Conservation (phyloP, 768 basidiomycete species). For the Sistotremastrum niveocremeum region DNA sequence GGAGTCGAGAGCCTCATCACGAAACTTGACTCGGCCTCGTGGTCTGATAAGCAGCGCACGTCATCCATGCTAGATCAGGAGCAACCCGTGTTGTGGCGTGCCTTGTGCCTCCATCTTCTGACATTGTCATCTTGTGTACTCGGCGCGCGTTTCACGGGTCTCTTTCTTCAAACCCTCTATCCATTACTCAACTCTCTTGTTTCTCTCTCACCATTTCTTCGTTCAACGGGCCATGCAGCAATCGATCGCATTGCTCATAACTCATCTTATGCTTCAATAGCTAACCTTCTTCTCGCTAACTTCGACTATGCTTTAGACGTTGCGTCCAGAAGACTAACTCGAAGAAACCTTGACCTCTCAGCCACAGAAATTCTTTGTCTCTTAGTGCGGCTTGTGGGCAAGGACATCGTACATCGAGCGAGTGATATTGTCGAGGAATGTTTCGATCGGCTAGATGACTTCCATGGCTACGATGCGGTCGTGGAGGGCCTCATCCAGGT, state of each 20-base stretch:
- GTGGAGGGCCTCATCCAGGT: conserved; percentile 85
- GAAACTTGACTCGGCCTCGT: conserved; percentile 14
- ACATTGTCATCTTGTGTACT: conserved; percentile 60
- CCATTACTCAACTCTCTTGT: conserved; percentile 77
- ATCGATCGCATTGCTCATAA: conserved; percentile 57
- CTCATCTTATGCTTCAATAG: conserved; percentile 78
- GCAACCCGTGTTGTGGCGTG: conserved; percentile 57
- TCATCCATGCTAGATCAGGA: conserved; percentile 20
- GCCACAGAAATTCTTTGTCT: conserved; percentile 82
- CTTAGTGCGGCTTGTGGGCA: conserved; percentile 77
- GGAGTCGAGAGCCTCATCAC: conserved; percentile 55
- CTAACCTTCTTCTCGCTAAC: conserved; percentile 82
- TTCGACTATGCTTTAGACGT: conserved; percentile 94
- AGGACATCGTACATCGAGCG: conserved; percentile 76
- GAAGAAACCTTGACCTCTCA: conserved; percentile 70
- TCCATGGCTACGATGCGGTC: conserved; percentile 79
- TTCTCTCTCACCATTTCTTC: conserved; percentile 53
- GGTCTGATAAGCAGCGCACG: conserved; percentile 20
- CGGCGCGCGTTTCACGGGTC: conserved; percentile 51
- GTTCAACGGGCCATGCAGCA: conserved; percentile 62
- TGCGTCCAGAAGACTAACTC: conserved; percentile 70
- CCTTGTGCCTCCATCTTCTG: conserved; percentile 61
- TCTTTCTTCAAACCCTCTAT: conserved; percentile 73
- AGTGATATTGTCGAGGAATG: conserved; percentile 95
- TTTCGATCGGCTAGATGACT: conserved; percentile 92